These are phyloP conservation scores for Clitopilus passeckerianus DNA, from an alignment of 768 basidiomycete genomes.

Conservation along the genomic window DNA sequence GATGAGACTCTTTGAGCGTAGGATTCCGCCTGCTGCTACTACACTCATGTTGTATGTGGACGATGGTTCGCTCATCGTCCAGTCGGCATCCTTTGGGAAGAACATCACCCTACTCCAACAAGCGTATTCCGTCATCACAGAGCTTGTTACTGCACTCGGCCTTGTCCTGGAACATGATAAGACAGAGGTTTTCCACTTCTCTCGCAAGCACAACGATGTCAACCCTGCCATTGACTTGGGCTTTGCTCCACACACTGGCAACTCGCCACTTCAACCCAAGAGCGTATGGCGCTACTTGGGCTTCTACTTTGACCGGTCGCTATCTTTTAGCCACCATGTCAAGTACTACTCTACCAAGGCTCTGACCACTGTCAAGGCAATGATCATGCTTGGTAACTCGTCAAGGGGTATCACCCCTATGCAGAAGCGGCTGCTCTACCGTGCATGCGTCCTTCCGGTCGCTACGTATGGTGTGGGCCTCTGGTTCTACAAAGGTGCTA, in stretches of 20 bases:
- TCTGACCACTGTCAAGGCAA: background rate
- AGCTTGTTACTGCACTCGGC: background rate
- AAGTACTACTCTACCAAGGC: background rate
- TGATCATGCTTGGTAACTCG: conserved; percentile 2
- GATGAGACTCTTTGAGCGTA: background rate
- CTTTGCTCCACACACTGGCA: background rate
- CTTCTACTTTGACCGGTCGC: background rate
- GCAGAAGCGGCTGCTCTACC: background rate
- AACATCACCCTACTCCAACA: background rate
- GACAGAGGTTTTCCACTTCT: background rate
- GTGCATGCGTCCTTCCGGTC: background rate
- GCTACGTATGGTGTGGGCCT: background rate
- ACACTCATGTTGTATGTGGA: conserved; percentile 1
- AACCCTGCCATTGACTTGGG: conserved; percentile 2
- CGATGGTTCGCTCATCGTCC: conserved; percentile 2
- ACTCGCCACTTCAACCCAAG: background rate
- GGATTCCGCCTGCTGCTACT: too few species aligned
- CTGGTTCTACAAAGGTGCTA: background rate
- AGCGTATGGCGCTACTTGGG: background rate
- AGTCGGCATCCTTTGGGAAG: background rate
- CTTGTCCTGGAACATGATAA: conserved; percentile 1
- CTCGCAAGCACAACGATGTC: background rate
- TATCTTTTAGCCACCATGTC: background rate
- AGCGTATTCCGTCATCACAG: background rate
- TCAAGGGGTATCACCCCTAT: background rate